phyloP scores from a whole-genome alignment of 139 green algal species.

The Gonium pectorale region DNA sequence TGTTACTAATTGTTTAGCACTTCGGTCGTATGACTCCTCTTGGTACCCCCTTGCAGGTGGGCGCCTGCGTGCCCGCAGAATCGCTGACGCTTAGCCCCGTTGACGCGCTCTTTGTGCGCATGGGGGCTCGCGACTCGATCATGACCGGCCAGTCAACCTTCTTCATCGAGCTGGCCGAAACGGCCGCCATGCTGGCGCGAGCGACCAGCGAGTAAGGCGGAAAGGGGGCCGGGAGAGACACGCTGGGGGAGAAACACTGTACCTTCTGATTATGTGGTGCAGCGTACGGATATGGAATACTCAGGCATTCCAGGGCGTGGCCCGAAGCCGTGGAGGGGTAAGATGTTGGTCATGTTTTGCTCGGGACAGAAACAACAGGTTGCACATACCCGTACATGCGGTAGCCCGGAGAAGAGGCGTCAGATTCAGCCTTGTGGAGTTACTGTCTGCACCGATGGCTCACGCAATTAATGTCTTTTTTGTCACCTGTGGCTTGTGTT shows the following conservation, averaged over 20 bases:
- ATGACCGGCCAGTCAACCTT: constrained; percentile 96
- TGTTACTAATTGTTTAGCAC: not conserved
- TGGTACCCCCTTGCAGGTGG: constrained; percentile 70
- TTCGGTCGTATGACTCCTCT: not conserved
- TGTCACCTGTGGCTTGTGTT: no score
- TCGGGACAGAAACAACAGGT: no score
- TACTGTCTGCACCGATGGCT: no score
- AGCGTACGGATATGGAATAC: no score
- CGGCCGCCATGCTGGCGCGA: constrained; percentile 85
- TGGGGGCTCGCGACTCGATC: constrained; percentile 94
- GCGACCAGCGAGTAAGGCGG: constrained; percentile 56
- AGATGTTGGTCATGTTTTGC: no score
- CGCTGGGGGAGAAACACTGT: not conserved
- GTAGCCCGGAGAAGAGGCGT: no score
- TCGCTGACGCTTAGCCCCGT: constrained; percentile 80
- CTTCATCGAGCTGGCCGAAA: constrained; percentile 97
- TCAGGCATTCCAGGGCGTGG: no score
- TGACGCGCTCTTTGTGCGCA: constrained; percentile 96
- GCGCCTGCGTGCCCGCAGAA: constrained; percentile 90
- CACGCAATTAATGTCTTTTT: no score
- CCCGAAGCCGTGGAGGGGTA: no score
- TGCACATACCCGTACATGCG: no score
- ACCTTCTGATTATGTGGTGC: no score
- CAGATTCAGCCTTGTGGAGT: no score
- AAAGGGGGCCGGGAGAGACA: not conserved